These are phyloP conservation scores for Zygoascus meyerae DNA, from an alignment of 1,139 yeast genomes.

Conservation along the genomic window DNA sequence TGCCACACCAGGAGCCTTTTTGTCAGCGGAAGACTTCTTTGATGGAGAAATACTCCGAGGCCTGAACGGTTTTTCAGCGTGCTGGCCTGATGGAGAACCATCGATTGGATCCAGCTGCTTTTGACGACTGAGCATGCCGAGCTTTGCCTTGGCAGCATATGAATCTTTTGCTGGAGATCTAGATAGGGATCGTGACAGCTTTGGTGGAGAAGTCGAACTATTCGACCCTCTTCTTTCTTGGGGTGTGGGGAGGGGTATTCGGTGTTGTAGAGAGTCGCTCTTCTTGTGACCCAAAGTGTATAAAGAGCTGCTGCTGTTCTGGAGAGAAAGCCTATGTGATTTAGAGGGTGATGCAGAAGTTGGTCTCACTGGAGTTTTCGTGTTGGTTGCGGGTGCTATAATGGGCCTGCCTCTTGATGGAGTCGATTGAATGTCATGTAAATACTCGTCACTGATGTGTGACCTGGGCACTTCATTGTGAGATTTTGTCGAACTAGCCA, in stretches of 20 bases:
- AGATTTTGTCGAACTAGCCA: neutral
- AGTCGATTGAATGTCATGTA: neutral
- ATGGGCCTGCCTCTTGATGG: neutral
- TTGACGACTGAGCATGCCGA: neutral
- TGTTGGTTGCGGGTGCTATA: neutral
- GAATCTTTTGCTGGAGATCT: neutral
- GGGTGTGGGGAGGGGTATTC: neutral
- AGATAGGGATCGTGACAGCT: neutral
- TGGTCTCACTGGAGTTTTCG: neutral
- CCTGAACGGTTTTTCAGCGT: neutral
- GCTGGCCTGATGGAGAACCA: slow-evolving; percentile 19
- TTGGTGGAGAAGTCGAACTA: neutral
- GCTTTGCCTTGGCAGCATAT: neutral
- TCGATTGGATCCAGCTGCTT: slow-evolving; percentile 16
- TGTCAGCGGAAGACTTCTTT: neutral
- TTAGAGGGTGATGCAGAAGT: too few species aligned
- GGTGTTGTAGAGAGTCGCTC: neutral
- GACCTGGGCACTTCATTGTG: neutral
- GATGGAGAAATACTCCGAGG: neutral
- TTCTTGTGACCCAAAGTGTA: slow-evolving; percentile 4
- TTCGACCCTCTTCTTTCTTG: neutral
- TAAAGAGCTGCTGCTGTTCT: neutral
- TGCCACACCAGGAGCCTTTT: slow-evolving; percentile 21
- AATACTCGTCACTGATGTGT: neutral
- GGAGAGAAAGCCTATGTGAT: too few species aligned